Conservation (phyloP, 2,329 filamentous ascomycete genomes). For the Paraconiothyrium sp. region DNA sequence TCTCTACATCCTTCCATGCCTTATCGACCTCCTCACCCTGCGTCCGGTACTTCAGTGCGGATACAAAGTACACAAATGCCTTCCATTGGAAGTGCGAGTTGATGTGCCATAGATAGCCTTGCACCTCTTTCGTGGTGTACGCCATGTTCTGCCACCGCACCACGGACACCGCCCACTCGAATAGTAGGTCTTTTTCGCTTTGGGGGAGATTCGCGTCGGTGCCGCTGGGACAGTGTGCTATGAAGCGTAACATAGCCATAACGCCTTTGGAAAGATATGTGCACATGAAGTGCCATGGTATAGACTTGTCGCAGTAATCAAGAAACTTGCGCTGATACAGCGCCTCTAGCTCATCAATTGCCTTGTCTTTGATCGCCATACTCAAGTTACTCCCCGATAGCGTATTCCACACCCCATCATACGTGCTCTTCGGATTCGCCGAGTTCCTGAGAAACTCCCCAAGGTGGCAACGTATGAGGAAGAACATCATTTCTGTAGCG, state of each 20-base stretch:
- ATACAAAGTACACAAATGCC: slow-evolving; percentile 60
- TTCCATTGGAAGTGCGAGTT: slow-evolving; percentile 63
- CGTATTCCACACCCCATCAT: slow-evolving; percentile 37
- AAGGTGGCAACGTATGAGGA: slow-evolving; percentile 54
- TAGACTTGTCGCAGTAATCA: slow-evolving; percentile 45
- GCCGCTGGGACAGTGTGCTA: slow-evolving; percentile 57
- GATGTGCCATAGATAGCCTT: slow-evolving; percentile 58
- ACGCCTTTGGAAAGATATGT: slow-evolving; percentile 56
- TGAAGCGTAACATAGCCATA: slow-evolving; percentile 54
- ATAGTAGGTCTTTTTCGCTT: slow-evolving; percentile 52
- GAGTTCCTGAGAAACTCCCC: slow-evolving; percentile 50
- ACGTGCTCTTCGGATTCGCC: slow-evolving; percentile 24
- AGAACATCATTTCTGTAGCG: slow-evolving; percentile 61
- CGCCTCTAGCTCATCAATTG: slow-evolving; percentile 54
- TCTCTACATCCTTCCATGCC: slow-evolving; percentile 59
- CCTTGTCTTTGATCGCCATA: slow-evolving; percentile 38
- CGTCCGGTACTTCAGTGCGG: slow-evolving; percentile 39
- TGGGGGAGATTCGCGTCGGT: slow-evolving; percentile 37
- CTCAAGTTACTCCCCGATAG: slow-evolving; percentile 33
- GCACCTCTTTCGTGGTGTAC: slow-evolving; percentile 50
- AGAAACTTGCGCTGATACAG: slow-evolving; percentile 52
- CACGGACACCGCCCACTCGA: slow-evolving; percentile 53
- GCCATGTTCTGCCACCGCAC: slow-evolving; percentile 53
- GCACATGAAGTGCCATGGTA: slow-evolving; percentile 58
- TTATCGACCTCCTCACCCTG: slow-evolving; percentile 36